Percentiles rank a stretch among this genome's conserved stretches.
These are phyloP conservation scores for Colletotrichum brevisporum DNA, from an alignment of 2,329 filamentous ascomycete species.

Conservation along the genomic window DNA sequence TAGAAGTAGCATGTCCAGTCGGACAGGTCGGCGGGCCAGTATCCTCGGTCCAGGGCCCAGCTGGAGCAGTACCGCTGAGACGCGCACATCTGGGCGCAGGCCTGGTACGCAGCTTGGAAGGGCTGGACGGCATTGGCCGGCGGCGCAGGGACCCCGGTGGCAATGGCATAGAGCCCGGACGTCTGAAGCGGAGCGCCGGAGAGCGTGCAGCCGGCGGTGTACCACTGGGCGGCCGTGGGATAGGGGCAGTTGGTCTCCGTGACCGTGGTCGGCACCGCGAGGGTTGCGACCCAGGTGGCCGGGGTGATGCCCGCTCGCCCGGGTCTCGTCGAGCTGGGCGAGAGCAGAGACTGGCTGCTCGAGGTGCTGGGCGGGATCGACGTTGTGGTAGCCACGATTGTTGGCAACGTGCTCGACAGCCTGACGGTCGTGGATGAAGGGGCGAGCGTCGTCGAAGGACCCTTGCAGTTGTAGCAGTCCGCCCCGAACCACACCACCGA, in stretches of 20 bases:
- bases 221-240: conserved; percentile 21
- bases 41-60: conserved; percentile 28
- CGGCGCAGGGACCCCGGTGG: conserved; percentile 20
- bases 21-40: conserved; percentile 22
- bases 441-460: background rate
- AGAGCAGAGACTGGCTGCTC: background rate
- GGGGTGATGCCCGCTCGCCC: conserved; percentile 6
- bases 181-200: conserved; percentile 21
- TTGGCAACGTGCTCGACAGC: background rate
- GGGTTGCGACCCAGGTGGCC: background rate
- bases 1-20: conserved; percentile 33
- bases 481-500: background rate
- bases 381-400: background rate
- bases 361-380: background rate
- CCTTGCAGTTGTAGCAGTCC: conserved; percentile 4
- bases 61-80: conserved; percentile 13
- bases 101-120: conserved; percentile 18
- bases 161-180: conserved; percentile 14
- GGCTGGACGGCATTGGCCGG: conserved; percentile 1
- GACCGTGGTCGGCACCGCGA: conserved; percentile 10
- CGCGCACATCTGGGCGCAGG: conserved; percentile 30
- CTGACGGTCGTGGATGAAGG: background rate
- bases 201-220: conserved; percentile 25
- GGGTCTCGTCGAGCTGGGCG: conserved; percentile 4
- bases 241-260: conserved; percentile 16